phyloP scores from a whole-genome alignment of 2,329 filamentous ascomycete genomes.

The Alternaria consortialis region DNA sequence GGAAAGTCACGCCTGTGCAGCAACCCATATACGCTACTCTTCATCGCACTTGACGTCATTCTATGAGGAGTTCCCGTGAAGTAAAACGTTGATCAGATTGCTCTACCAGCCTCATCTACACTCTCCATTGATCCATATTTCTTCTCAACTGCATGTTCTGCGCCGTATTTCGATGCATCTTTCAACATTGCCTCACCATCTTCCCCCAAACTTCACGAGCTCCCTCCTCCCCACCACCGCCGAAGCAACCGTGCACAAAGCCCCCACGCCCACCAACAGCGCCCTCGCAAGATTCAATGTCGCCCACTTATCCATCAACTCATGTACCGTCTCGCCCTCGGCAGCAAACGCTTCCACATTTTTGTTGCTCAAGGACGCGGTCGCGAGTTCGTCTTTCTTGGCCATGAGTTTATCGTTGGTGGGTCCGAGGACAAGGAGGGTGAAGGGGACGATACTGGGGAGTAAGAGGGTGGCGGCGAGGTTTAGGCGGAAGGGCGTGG shows the following conservation, averaged over 20 bases:
- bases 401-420: conserved; percentile 60
- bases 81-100: too few species aligned
- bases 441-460: conserved; percentile 63
- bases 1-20: too few species aligned
- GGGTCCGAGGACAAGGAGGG: conserved; percentile 55
- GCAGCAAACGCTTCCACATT: conserved; percentile 48
- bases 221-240: conserved; percentile 41
- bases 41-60: neutral
- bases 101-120: too few species aligned
- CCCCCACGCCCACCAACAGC: conserved; percentile 42
- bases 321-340: conserved; percentile 59
- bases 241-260: conserved; percentile 32
- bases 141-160: neutral
- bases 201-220: conserved; percentile 34
- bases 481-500: conserved; percentile 55
- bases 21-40: neutral
- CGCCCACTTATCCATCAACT: conserved; percentile 65
- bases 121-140: too few species aligned
- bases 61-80: neutral
- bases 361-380: conserved; percentile 50
- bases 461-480: conserved; percentile 58
- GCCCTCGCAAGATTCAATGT: conserved; percentile 61
- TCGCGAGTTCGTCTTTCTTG: conserved; percentile 55
- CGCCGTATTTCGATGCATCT: conserved; percentile 15
- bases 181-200: conserved; percentile 16